These are phyloP conservation scores for Vaccinium myrtillus DNA, from an alignment of 148 eudicot species.

Conservation along the genomic window DNA sequence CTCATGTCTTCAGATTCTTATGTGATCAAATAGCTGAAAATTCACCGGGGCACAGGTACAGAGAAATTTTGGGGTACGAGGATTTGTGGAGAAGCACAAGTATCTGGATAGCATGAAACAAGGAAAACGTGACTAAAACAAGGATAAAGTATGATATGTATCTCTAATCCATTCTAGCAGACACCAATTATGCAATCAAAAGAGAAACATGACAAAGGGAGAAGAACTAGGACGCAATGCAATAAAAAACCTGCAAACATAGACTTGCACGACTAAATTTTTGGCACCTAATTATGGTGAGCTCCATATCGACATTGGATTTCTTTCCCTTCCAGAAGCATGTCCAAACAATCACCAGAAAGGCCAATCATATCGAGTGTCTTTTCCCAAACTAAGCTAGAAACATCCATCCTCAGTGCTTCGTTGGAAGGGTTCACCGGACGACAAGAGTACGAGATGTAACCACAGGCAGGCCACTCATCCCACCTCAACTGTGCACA, in stretches of 20 bases:
- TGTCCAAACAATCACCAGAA: slow-evolving; percentile 25
- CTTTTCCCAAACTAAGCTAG: slow-evolving; percentile 29
- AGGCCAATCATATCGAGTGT: slow-evolving; percentile 34
- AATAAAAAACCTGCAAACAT: not conserved
- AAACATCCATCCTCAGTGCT: slow-evolving; percentile 22
- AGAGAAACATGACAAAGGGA: not conserved
- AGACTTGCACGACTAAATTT: not conserved
- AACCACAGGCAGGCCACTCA: slow-evolving; percentile 28
- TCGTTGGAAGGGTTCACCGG: slow-evolving; percentile 22
- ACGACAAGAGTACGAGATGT: slow-evolving; percentile 21
- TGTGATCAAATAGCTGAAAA: not conserved
- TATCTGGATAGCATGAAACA: not conserved
- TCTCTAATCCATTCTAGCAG: not conserved
- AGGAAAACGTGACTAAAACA: not conserved
- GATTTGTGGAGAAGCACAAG: not conserved
- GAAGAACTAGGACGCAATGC: not conserved
- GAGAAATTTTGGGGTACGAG: no score
- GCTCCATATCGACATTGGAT: slow-evolving; percentile 14
- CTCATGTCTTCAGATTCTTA: not conserved
- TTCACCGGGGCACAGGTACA: not conserved
- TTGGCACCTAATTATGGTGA: not conserved
- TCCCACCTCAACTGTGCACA: slow-evolving; percentile 22
- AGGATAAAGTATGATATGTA: not conserved
- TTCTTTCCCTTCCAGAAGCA: slow-evolving; percentile 21
- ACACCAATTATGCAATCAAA: not conserved